Evolutionary conservation across 371 early-diverging fungal species (phyloP).

Genomic region (Capillidium heterosporum): DNA sequence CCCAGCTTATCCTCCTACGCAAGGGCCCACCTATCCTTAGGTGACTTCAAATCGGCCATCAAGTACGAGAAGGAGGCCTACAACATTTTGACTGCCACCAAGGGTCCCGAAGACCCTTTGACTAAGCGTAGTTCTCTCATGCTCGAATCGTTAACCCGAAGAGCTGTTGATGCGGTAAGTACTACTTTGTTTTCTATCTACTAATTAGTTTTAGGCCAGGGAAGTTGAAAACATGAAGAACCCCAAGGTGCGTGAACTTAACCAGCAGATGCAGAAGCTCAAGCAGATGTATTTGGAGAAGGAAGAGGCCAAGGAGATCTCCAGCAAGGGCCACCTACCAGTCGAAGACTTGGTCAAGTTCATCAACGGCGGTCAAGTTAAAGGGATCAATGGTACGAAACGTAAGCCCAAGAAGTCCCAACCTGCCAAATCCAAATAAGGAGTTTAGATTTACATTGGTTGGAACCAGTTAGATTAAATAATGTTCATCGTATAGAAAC

Average conservation of each 20-base stretch:
- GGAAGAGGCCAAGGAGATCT: constrained; percentile 4
- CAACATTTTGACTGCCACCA: constrained; percentile 33
- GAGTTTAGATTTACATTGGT: too few relatives aligned
- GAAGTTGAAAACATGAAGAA: not conserved
- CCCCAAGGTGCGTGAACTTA: not conserved
- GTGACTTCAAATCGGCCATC: constrained; percentile 61
- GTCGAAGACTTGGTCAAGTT: constrained; percentile 37
- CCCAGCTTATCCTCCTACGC: constrained; percentile 50
- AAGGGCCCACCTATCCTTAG: constrained; percentile 47
- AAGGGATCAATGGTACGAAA: too few relatives aligned
- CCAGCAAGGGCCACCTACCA: constrained; percentile 28
- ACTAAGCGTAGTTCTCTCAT: constrained; percentile 53
- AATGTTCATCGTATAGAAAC: too few relatives aligned
- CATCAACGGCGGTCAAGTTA: constrained; percentile 34
- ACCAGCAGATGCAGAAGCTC: not conserved
- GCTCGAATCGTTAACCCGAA: constrained; percentile 44
- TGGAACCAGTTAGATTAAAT: too few relatives aligned
- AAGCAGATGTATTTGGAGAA: not conserved
- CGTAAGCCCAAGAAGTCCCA: too few relatives aligned
- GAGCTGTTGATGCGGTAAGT: constrained; percentile 28
- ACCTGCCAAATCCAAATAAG: too few relatives aligned
- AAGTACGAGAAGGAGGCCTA: constrained; percentile 54
- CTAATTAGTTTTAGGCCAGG: not conserved
- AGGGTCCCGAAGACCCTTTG: constrained; percentile 54
- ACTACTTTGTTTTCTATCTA: not conserved